These are phyloP conservation scores for Maudiozyma bulderi DNA, from an alignment of 805 yeast species.

Conservation along the genomic window DNA sequence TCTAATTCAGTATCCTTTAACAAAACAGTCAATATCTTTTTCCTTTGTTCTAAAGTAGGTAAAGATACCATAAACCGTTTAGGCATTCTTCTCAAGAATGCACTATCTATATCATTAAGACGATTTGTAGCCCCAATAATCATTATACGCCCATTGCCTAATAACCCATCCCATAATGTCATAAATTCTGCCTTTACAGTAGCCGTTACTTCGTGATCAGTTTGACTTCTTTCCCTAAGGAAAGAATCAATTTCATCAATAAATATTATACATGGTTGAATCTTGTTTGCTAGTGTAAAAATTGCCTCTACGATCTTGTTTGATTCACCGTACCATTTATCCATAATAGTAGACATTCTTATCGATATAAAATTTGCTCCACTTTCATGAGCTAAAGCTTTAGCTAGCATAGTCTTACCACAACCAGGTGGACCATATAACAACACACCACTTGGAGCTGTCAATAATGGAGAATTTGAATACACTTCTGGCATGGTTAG, in stretches of 20 bases:
- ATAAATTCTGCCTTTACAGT: slow-evolving; percentile 92
- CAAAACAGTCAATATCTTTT: slow-evolving; percentile 58
- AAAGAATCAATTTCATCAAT: slow-evolving; percentile 96
- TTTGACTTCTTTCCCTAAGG: slow-evolving; percentile 69
- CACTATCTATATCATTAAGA: slow-evolving; percentile 83
- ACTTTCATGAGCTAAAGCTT: slow-evolving; percentile 85
- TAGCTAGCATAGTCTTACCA: slow-evolving; percentile 95
- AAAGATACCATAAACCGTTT: slow-evolving; percentile 71
- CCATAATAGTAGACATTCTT: slow-evolving; percentile 89
- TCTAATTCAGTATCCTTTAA: slow-evolving; percentile 59
- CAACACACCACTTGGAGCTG: slow-evolving; percentile 90
- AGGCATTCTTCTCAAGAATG: slow-evolving; percentile 88
- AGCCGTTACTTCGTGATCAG: slow-evolving; percentile 93
- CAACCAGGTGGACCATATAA: slow-evolving; percentile 96
- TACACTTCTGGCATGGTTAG: slow-evolving; percentile 68
- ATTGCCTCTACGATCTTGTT: slow-evolving; percentile 90
- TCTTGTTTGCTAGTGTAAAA: slow-evolving; percentile 77
- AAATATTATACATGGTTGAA: slow-evolving; percentile 90
- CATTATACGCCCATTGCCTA: slow-evolving; percentile 67
- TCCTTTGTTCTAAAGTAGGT: slow-evolving; percentile 62
- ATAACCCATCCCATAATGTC: slow-evolving; percentile 94
- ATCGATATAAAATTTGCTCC: slow-evolving; percentile 87
- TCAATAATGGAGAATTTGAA: slow-evolving; percentile 60
- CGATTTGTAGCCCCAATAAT: slow-evolving; percentile 94
- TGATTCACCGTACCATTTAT: slow-evolving; percentile 95